phyloP scores from a whole-genome alignment of 23 red algal species.

The Chondrus crispus region DNA sequence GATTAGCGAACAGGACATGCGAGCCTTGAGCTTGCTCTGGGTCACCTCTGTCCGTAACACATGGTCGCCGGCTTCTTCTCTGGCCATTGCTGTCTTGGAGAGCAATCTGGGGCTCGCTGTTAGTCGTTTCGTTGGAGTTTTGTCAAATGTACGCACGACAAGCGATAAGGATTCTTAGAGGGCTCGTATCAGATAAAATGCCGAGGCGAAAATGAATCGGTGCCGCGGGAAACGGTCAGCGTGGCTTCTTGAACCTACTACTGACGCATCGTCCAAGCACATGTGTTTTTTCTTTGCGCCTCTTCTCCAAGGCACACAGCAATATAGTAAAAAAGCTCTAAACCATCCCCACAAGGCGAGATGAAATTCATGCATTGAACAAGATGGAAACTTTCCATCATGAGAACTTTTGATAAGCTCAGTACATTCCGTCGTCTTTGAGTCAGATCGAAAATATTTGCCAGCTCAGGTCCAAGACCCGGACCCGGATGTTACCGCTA shows the following conservation, averaged over 20 bases:
- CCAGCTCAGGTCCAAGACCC: too few species aligned
- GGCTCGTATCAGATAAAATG: too few species aligned
- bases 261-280: too few species aligned
- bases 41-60: slow-evolving; percentile 80
- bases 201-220: too few species aligned
- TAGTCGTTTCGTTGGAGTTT: too few species aligned
- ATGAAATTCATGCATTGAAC: slow-evolving; percentile 5
- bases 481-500: too few species aligned
- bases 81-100: neutral
- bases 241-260: too few species aligned
- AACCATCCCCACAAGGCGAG: slow-evolving; percentile 14
- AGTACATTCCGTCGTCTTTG: neutral
- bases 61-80: neutral
- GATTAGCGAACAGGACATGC: slow-evolving; percentile 91
- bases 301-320: slow-evolving; percentile 23
- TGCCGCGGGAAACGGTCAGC: too few species aligned
- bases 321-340: slow-evolving; percentile 27
- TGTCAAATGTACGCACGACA: too few species aligned
- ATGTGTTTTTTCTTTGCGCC: slow-evolving; percentile 24
- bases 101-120: too few species aligned
- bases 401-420: neutral
- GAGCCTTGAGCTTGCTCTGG: slow-evolving; percentile 76
- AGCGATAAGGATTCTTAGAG: too few species aligned
- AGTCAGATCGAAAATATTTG: too few species aligned
- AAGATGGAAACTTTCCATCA: slow-evolving; percentile 11